Conservation (phyloP, 352 stramenopile species). For the Halophytophthora polymorphica region DNA sequence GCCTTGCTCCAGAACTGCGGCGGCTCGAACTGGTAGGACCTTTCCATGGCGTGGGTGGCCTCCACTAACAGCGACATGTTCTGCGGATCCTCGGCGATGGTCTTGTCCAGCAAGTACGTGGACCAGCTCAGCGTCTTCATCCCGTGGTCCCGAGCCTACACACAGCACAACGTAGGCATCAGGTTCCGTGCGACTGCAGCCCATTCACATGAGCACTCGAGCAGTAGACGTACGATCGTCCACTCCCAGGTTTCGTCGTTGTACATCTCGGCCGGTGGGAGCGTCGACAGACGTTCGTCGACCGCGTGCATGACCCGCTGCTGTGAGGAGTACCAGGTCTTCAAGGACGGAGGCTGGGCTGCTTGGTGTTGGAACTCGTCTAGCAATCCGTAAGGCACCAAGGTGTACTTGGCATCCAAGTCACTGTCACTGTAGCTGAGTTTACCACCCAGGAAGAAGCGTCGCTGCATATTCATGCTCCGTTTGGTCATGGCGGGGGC, state of each 20-base stretch:
- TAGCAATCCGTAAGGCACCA: conserved; percentile 51
- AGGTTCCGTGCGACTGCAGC: conserved; percentile 1
- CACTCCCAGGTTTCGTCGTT: conserved; percentile 91
- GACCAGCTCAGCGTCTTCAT: conserved; percentile 81
- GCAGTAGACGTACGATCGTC: conserved; percentile 73
- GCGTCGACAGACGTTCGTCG: conserved; percentile 24
- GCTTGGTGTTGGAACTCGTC: conserved; percentile 44
- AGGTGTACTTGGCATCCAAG: conserved; percentile 42
- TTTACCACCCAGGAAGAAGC: conserved; percentile 86
- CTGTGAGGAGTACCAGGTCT: conserved; percentile 47
- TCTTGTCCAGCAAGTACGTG: conserved; percentile 87
- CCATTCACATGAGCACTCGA: not conserved
- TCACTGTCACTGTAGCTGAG: conserved; percentile 66
- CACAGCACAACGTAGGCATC: conserved; percentile 1
- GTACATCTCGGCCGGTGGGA: conserved; percentile 77
- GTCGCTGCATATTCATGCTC: conserved; percentile 4
- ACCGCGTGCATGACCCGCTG: conserved; percentile 36
- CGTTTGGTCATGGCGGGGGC: not conserved
- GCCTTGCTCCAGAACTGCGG: conserved; percentile 55
- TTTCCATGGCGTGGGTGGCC: conserved; percentile 67
- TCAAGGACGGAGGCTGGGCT: conserved; percentile 16
- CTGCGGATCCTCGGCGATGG: conserved; percentile 62
- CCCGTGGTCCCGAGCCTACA: conserved; percentile 59
- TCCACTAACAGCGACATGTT: conserved; percentile 71
- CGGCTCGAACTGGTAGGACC: conserved; percentile 64